Evolutionary conservation across 2,329 filamentous ascomycete genomes (phyloP).

Genomic region (Pyrenophora graminea): DNA sequence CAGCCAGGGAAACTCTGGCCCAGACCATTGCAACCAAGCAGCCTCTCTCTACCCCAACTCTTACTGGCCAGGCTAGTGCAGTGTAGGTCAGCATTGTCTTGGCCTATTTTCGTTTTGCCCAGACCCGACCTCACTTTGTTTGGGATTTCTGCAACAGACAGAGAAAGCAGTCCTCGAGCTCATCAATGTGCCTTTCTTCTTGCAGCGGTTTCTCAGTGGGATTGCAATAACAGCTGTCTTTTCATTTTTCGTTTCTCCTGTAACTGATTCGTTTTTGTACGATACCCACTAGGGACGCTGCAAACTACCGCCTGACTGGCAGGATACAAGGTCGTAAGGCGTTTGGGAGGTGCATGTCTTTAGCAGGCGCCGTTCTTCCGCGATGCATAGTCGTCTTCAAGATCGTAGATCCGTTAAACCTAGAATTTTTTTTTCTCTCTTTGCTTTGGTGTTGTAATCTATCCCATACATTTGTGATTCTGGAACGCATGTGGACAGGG

Average conservation of each 20-base stretch:
- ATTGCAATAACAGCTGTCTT: background rate
- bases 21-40: conserved; percentile 35
- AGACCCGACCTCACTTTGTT: too few species aligned
- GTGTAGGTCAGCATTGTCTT: conserved; percentile 5
- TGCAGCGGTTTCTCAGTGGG: background rate
- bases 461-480: too few species aligned
- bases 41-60: conserved; percentile 15
- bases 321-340: conserved; percentile 7
- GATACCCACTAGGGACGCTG: conserved; percentile 17
- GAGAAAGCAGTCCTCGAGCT: background rate
- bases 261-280: conserved; percentile 21
- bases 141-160: background rate
- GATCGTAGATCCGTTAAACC: conserved; percentile 6
- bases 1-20: conserved; percentile 66
- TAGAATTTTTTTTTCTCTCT: background rate
- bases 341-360: conserved; percentile 4
- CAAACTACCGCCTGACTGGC: conserved; percentile 3
- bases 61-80: conserved; percentile 18
- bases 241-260: conserved; percentile 3
- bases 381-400: background rate
- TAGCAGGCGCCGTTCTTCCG: background rate
- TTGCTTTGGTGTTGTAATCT: background rate
- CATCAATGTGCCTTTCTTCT: background rate
- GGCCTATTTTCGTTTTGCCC: too few species aligned
- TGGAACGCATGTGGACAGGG: too few species aligned